phyloP scores from a whole-genome alignment of 2,329 filamentous ascomycete species.

The Amesomyces nigricolor region DNA sequence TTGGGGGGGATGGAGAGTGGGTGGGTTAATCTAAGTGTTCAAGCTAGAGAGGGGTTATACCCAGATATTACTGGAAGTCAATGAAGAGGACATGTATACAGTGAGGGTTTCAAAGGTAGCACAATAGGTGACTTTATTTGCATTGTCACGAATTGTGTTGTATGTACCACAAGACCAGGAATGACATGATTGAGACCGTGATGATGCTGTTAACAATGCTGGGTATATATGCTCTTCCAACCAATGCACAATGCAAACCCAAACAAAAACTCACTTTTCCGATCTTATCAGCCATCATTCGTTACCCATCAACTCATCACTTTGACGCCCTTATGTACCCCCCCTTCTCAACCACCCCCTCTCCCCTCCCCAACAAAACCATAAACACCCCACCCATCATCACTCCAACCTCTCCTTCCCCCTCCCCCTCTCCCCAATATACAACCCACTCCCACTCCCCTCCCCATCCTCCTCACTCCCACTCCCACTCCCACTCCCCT shows the following conservation, averaged over 20 bases:
- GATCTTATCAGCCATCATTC: background rate
- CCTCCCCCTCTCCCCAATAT: background rate
- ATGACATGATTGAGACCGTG: too few relatives aligned
- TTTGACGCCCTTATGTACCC: background rate
- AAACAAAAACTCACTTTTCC: background rate
- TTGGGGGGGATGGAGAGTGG: background rate
- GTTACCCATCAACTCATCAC: background rate
- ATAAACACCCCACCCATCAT: background rate
- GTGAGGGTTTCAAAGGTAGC: too few relatives aligned
- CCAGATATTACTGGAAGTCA: too few relatives aligned
- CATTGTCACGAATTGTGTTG: too few relatives aligned
- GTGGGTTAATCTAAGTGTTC: background rate
- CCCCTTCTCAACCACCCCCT: too few relatives aligned
- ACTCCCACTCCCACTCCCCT: slow-evolving; percentile 26
- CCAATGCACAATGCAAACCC: background rate
- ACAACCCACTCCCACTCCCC: background rate
- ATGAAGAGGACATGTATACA: too few relatives aligned
- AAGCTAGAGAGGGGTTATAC: too few relatives aligned
- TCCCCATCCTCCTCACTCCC: slow-evolving; percentile 19
- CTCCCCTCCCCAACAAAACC: background rate
- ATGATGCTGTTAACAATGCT: too few relatives aligned
- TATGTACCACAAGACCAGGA: too few relatives aligned
- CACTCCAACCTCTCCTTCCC: background rate
- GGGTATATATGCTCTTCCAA: too few relatives aligned
- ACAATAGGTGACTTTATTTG: too few relatives aligned